Conservation (phyloP, 495 filamentous ascomycete species). For the Xylaria intraflava region DNA sequence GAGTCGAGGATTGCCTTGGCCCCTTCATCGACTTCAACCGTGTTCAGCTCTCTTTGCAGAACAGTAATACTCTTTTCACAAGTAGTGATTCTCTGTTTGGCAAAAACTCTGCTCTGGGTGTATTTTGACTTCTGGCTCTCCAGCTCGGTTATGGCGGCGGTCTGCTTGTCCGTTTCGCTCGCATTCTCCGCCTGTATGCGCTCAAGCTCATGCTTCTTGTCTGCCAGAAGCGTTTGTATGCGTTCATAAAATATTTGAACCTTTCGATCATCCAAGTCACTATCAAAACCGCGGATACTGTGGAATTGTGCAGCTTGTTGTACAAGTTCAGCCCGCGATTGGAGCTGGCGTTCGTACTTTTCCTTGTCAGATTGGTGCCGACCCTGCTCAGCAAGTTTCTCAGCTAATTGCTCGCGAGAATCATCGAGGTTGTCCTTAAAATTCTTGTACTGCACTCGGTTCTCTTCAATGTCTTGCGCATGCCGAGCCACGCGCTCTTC, state of each 20-base stretch:
- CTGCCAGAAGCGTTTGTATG: conserved; percentile 63
- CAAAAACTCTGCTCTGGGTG: conserved; percentile 61
- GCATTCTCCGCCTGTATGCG: conserved; percentile 64
- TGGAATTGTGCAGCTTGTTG: conserved; percentile 72
- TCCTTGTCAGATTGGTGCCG: conserved; percentile 79
- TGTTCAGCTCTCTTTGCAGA: conserved; percentile 59
- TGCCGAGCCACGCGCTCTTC: conserved; percentile 62
- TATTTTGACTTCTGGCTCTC: conserved; percentile 60
- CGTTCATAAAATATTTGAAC: conserved; percentile 72
- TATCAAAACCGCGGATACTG: conserved; percentile 76
- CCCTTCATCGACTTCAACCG: conserved; percentile 76
- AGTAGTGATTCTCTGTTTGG: conserved; percentile 58
- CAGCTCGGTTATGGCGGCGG: conserved; percentile 60
- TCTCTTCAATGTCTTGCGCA: conserved; percentile 53
- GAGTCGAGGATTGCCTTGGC: conserved; percentile 66
- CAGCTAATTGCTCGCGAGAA: conserved; percentile 50
- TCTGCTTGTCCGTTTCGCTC: conserved; percentile 59
- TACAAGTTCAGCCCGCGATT: conserved; percentile 61
- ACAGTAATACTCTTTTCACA: conserved; percentile 60
- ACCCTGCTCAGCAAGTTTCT: conserved; percentile 76
- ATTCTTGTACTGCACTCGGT: conserved; percentile 55
- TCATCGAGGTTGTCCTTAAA: conserved; percentile 57
- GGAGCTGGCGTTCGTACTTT: conserved; percentile 73
- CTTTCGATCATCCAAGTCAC: conserved; percentile 63
- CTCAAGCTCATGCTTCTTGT: conserved; percentile 72